Percentiles rank a stretch among this genome's conserved stretches.
These are phyloP conservation scores for Sporothrix dimorphospora DNA, from an alignment of 2,329 filamentous ascomycete genomes.

Conservation along the genomic window DNA sequence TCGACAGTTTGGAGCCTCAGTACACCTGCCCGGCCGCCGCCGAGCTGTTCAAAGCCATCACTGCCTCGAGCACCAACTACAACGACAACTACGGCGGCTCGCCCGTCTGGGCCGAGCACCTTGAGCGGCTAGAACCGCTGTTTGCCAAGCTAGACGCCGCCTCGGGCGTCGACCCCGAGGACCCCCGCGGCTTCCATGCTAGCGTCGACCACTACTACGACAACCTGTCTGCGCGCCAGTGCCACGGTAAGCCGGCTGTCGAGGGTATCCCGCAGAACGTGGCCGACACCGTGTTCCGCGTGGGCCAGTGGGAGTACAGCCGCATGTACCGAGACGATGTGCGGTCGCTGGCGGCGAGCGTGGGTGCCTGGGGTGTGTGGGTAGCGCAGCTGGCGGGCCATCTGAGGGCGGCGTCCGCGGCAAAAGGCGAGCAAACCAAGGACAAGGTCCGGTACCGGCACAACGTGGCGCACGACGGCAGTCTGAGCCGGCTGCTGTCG, in stretches of 20 bases:
- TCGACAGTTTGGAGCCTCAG: slow-evolving; percentile 75
- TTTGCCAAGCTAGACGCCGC: slow-evolving; percentile 66
- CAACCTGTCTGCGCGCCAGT: slow-evolving; percentile 78
- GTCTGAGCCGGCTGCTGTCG: slow-evolving; percentile 66
- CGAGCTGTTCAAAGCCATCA: slow-evolving; percentile 37
- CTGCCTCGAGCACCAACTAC: not conserved
- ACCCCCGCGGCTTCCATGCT: slow-evolving; percentile 64
- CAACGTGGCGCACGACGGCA: slow-evolving; percentile 81
- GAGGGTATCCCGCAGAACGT: slow-evolving; percentile 58
- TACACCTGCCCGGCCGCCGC: slow-evolving; percentile 64
- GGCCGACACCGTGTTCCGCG: slow-evolving; percentile 71
- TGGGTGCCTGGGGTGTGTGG: slow-evolving; percentile 70
- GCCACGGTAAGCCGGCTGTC: slow-evolving; percentile 68
- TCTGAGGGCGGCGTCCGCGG: slow-evolving; percentile 49
- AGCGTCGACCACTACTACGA: slow-evolving; percentile 84
- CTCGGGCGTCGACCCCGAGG: slow-evolving; percentile 62
- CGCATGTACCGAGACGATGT: slow-evolving; percentile 73
- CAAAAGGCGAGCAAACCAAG: no score
- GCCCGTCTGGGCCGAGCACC: slow-evolving; percentile 33
- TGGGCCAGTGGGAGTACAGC: slow-evolving; percentile 81
- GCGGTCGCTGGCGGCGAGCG: slow-evolving; percentile 63
- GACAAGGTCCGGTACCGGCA: slow-evolving; percentile 61
- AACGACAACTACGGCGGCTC: not conserved
- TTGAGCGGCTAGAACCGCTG: slow-evolving; percentile 48
- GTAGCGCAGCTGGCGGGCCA: slow-evolving; percentile 71